phyloP scores from a whole-genome alignment of 1,284 basidiomycete species.

The Leccinum holopus region DNA sequence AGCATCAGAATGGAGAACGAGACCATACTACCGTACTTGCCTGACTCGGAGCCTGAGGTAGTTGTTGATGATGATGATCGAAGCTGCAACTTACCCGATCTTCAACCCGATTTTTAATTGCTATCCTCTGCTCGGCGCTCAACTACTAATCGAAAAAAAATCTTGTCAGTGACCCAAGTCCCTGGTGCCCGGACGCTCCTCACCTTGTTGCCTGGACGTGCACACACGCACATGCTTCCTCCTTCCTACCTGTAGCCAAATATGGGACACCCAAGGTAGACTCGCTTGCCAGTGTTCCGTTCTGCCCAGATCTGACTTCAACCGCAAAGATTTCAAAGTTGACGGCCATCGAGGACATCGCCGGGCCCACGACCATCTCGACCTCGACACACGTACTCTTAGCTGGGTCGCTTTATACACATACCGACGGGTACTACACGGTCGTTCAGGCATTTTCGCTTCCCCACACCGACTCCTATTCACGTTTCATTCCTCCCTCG shows the following conservation, averaged over 20 bases:
- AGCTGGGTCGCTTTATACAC: slow-evolving; percentile 5
- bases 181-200: not conserved
- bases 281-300: not conserved
- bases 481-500: not conserved
- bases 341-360: not conserved
- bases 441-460: slow-evolving; percentile 16
- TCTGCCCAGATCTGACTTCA: not conserved
- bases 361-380: slow-evolving; percentile 10
- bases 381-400: slow-evolving; percentile 23
- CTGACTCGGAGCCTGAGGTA: too few species aligned
- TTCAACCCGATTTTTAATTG: too few species aligned
- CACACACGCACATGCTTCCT: slow-evolving; percentile 12
- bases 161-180: too few species aligned
- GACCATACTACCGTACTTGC: too few species aligned
- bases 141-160: too few species aligned
- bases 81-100: too few species aligned
- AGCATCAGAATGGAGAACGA: too few species aligned
- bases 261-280: slow-evolving; percentile 8
- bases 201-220: slow-evolving; percentile 14
- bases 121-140: too few species aligned
- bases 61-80: too few species aligned
- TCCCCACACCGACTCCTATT: not conserved
- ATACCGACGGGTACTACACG: slow-evolving; percentile 9
- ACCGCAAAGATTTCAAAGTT: slow-evolving; percentile 1
- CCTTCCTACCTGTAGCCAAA: slow-evolving; percentile 7